Evolutionary conservation across 257 asterid genomes (phyloP), one percentile per base, ranked within the genome.

Genomic region (Solanum pennellii): DNA sequence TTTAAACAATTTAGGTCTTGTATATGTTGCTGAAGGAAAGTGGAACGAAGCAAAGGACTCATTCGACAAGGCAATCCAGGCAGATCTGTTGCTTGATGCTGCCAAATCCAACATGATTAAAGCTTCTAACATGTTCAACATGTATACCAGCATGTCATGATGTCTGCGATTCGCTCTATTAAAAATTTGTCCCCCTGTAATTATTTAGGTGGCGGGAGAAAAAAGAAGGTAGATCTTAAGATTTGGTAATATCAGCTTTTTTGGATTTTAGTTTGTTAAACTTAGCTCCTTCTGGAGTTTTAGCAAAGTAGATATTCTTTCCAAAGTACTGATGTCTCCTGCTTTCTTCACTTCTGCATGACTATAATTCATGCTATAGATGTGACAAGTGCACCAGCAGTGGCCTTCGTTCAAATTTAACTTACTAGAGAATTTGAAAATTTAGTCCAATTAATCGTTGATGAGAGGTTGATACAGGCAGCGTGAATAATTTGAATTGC

Each of bases 1-100:
- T 21, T 97, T 95, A 84, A 97, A 97, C 92, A 97, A 97, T 91
- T 96, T 97, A 11, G 99, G 99, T 84, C 99, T 97, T 8, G 98
- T 96, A 49, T 96, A 93, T 87, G 96, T 97, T 76, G 98, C 97
- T 12, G 99, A 97, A 95, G 94, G 93, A 85, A 93, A 88, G 73
- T 94, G 94, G 89, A 98, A 93, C 84, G 94, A 97, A 90, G 99
- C 98, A 44, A 91, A 90, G 87, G 94, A 91, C 90, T 96, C 97
- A 93, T 97, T 97, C 90, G 90, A 91, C 89, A 96, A 94, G 93
- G 98, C 99, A n/a, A 88, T 89, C 74, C 93, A 92, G 88, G 91
- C 93, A 11, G 99, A 97, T 90, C 99, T 97, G 4, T 87, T 97
- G 85, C 44, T 97, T 89, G 99, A 97, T 92, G 96, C 98, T 83